Evolutionary conservation across 306 rosid species (phyloP).

Genomic region (Cucurbita argyrosperma): DNA sequence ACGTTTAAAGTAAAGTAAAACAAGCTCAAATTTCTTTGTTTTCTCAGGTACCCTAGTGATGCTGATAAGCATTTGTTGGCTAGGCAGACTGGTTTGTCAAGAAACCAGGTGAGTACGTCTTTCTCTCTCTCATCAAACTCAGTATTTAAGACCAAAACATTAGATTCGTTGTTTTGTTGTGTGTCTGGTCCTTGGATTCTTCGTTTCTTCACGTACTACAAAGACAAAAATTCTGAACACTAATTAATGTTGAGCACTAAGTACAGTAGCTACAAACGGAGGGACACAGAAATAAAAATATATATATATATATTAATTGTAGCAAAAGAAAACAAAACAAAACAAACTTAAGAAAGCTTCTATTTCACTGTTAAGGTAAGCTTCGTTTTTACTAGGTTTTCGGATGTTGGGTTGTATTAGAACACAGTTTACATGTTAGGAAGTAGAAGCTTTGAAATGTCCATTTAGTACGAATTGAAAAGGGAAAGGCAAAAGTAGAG

Average conservation of each 20-base stretch:
- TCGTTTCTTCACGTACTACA: neutral
- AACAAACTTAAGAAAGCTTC: neutral
- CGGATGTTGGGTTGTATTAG: neutral
- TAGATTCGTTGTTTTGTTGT: neutral
- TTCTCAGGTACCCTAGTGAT: slow-evolving; percentile 15
- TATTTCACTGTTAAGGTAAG: neutral
- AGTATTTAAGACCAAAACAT: too few species aligned
- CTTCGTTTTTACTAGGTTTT: neutral
- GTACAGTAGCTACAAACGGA: neutral
- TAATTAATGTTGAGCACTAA: neutral
- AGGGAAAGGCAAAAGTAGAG: neutral
- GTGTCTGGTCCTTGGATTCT: neutral
- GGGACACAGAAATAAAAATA: neutral
- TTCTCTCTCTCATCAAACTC: too few species aligned
- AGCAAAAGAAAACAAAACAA: neutral
- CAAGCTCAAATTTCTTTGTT: neutral
- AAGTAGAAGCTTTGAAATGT: neutral
- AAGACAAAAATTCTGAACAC: neutral
- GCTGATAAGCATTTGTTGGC: slow-evolving; percentile 15
- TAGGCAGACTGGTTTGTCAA: slow-evolving; percentile 13
- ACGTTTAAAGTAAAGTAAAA: neutral
- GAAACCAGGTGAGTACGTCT: slow-evolving; percentile 6
- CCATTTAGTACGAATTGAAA: neutral
- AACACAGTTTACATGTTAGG: too few species aligned
- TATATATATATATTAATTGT: neutral